phyloP scores from a whole-genome alignment of 2,329 filamentous ascomycete species.

The Trichoderma aggressivum region DNA sequence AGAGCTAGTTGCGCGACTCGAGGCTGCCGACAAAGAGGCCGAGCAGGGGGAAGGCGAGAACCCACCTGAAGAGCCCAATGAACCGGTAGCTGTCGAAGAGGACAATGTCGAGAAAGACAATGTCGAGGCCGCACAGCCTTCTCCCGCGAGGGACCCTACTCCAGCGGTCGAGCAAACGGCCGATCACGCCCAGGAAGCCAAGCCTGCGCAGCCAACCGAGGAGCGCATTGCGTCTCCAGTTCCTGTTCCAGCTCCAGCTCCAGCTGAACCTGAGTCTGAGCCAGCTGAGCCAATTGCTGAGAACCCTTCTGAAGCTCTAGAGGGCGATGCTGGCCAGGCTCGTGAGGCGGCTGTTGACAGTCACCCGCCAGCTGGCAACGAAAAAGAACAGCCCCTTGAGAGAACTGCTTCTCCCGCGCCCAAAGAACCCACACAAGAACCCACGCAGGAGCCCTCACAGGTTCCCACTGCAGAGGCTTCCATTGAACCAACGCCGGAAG shows the following conservation, averaged over 20 bases:
- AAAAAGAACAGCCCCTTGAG: not conserved
- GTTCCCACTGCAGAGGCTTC: not conserved
- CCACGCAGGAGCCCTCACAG: not conserved
- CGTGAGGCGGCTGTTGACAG: conserved; percentile 4
- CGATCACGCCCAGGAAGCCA: conserved; percentile 16
- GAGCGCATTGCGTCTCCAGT: conserved; percentile 16
- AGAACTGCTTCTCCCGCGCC: not conserved
- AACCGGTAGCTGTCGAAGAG: not conserved
- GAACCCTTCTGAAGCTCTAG: conserved; percentile 1
- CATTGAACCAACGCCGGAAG: conserved; percentile 35
- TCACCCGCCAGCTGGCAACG: not conserved
- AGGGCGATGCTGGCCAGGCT: conserved; percentile 9
- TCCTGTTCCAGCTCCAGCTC: conserved; percentile 21
- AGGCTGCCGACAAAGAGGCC: conserved; percentile 28
- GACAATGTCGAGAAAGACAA: not conserved
- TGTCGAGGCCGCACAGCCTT: not conserved
- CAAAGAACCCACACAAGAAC: not conserved
- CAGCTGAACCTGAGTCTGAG: conserved; percentile 17
- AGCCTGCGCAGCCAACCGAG: conserved; percentile 17
- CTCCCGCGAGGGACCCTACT: not conserved
- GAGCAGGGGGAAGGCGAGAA: not conserved
- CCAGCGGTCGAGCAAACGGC: conserved; percentile 17
- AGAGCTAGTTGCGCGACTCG: conserved; percentile 65
- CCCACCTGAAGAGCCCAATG: not conserved
- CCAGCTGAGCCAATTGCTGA: not conserved